Evolutionary conservation across 768 basidiomycete genomes (phyloP).

Genomic region (Scleroderma citrinum): DNA sequence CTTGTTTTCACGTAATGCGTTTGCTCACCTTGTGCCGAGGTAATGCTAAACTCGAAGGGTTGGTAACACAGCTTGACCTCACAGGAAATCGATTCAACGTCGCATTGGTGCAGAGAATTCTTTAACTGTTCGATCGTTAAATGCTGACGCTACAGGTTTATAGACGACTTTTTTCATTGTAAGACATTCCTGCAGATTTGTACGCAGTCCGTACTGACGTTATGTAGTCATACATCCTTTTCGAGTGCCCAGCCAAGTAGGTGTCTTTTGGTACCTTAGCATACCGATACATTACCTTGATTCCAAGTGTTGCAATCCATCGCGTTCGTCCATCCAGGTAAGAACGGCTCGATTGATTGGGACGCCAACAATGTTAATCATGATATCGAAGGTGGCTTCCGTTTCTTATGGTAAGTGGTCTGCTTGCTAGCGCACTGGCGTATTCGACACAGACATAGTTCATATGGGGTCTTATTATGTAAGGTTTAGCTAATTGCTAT

Average conservation of each 20-base stretch:
- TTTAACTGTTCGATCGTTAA: background rate
- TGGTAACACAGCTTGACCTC: constrained; percentile 47
- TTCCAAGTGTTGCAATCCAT: constrained; percentile 40
- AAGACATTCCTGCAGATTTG: background rate
- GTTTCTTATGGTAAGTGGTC: constrained; percentile 46
- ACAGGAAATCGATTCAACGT: constrained; percentile 57
- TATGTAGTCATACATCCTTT: constrained; percentile 28
- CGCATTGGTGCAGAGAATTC: constrained; percentile 40
- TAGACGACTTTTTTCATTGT: constrained; percentile 68
- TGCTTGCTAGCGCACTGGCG: too few relatives aligned
- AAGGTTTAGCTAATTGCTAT: background rate
- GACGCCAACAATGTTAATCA: background rate
- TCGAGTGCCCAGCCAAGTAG: constrained; percentile 68
- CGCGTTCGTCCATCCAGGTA: constrained; percentile 58
- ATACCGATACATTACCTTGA: too few relatives aligned
- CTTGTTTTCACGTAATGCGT: background rate
- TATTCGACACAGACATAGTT: too few relatives aligned
- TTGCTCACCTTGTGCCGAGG: constrained; percentile 22
- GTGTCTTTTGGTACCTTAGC: constrained; percentile 4
- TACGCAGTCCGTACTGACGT: background rate
- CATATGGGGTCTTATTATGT: too few relatives aligned
- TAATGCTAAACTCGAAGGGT: constrained; percentile 58
- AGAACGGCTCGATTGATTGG: constrained; percentile 3
- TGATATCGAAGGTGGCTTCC: constrained; percentile 49
- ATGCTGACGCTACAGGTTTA: background rate